phyloP scores from a whole-genome alignment of 176 grass and related monocot species.

The Phyllostachys edulis region DNA sequence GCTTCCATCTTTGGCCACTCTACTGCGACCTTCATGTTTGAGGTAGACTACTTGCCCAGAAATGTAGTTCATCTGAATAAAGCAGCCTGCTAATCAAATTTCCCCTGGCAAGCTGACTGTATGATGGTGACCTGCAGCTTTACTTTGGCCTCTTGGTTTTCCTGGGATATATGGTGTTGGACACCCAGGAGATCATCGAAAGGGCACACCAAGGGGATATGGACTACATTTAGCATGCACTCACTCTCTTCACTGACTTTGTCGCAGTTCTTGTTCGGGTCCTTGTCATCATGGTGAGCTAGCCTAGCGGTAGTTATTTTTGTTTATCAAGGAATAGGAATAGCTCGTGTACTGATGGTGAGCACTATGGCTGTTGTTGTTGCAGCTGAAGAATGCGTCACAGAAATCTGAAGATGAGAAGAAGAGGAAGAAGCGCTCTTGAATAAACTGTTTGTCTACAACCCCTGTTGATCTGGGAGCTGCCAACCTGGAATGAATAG shows the following conservation, averaged over 20 bases:
- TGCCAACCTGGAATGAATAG: not conserved
- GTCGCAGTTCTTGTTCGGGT: constrained; percentile 58
- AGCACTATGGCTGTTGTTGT: not conserved
- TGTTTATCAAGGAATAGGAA: not conserved
- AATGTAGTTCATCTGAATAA: not conserved
- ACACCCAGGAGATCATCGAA: constrained; percentile 83
- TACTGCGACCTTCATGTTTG: constrained; percentile 43
- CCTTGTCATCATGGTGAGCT: constrained; percentile 66
- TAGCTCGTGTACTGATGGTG: not conserved
- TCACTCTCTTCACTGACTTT: constrained; percentile 75
- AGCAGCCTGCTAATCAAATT: not conserved
- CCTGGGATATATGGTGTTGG: constrained; percentile 66
- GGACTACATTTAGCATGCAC: constrained; percentile 71
- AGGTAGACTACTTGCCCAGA: constrained; percentile 32
- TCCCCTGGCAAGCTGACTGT: not conserved
- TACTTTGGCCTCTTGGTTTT: constrained; percentile 73
- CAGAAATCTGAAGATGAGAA: constrained; percentile 57
- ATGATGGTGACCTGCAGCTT: constrained; percentile 42
- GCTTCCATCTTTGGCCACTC: constrained; percentile 57
- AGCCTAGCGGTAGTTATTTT: not conserved
- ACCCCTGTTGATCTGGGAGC: not conserved
- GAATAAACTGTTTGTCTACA: constrained; percentile 1
- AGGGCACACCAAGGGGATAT: constrained; percentile 52
- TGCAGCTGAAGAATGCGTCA: constrained; percentile 58
- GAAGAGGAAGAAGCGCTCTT: constrained; percentile 60